Base-by-base conservation (phyloP, 257 asterid genomes). In the Rehmannia glutinosa region DNA sequence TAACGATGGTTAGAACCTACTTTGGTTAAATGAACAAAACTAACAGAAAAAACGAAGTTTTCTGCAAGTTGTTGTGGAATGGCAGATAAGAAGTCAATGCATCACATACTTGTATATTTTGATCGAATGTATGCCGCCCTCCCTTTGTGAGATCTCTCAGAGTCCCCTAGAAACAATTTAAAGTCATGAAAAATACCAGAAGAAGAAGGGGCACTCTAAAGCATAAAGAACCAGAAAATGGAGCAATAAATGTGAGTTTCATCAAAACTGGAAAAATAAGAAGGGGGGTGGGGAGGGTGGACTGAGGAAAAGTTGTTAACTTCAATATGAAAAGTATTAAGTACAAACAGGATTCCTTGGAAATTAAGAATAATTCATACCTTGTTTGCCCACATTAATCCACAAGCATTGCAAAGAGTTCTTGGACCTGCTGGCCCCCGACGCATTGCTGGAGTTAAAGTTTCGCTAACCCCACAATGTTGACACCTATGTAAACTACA, bases 361-460 rank as follows among this genome's bases (percentile, higher is more conserved):
- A 56, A 47, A 1, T 16, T 20, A 54, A 35, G 16, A 64, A 62
- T 57, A 39, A 59, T 1, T 23, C 39, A 28, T 32, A 83, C 84
- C 84, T 83, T 83, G 79, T 78, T 80, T 17, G 80, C 88, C 85
- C 88, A 77, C 85, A 77, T 82, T 53, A 82, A 77, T 61, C 88
- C 88, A 60, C 88, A 79, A 52, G 85, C 85, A 75, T 80, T 80
- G 76, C 85, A 82, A 54, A 82, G 75, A 49, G 81, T 80, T 80
- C 83, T 77, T 64, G 81, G 85, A 55, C 83, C 83, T 33, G 65
- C 66, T 36, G 85, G 85, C 35, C 88, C 83, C 58, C 84, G 86
- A 28, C 84, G 84, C 86, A 80, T 83, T 7, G 81, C 82, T 52
- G 86, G 89, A 72, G 84, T 83, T 30, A 77, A 75, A 12, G 64